Evolutionary conservation across 805 yeast species (phyloP), one percentile per base, ranked within the genome.

Genomic region (Candida nitratophila): DNA sequence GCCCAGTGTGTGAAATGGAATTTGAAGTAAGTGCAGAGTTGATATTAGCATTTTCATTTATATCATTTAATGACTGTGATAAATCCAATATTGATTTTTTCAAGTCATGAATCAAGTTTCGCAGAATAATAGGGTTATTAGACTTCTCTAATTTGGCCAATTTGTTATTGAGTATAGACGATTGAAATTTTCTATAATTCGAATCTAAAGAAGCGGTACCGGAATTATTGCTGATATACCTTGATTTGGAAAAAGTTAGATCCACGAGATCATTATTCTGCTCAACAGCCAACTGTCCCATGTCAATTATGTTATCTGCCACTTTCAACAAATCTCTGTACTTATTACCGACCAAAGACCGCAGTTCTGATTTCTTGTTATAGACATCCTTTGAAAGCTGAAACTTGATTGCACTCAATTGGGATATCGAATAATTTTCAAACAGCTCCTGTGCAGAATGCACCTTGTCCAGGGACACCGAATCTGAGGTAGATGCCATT

Each of bases 221-320:
- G 7, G 29, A 6, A 22, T 36, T 36, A 36, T 36, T 36, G 21
- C 10, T 16, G 31, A 14, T 12, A 43, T 64, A 64, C 19, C 50
- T 48, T 3, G 68, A 53, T 42, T 56, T 61, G 22, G 50, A 44
- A 43, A 59, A 64, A 0, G 63, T 50, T 41, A 65, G 43, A 16
- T 55, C 50, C n/a, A 53, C 49, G 31, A 65, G 44, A 34, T 52
- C 39, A 14, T 50, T 45, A 43, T 65, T 63, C 39, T 61, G 56
- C 1, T 33, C 22, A 3, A 32, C 47, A 0, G 62, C 51, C 31
- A 62, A 48, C 4, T 54, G 51, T 44, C 63, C 57, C 68, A 65
- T 63, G 4, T 50, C 48, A 22, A 64, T 60, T 5, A 65, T 63
- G 46, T 65, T 61, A 50, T 65, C 69, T 1, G 69, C 69, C 19